Evolutionary conservation across 805 yeast species (phyloP), one percentile per base, ranked within the genome.

Genomic region (Lipomyces kockii): DNA sequence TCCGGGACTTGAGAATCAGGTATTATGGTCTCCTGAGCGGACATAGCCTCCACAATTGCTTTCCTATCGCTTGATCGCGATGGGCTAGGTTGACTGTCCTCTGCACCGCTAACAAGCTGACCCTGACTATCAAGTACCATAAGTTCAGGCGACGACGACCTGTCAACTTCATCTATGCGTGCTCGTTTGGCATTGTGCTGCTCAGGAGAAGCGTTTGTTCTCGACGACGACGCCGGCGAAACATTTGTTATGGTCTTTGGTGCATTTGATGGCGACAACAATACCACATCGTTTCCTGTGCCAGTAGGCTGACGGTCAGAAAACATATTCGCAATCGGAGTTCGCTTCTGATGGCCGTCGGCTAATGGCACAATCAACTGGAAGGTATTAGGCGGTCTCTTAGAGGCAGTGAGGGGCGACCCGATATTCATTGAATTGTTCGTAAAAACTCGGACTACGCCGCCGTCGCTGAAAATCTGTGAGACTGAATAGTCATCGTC

Each of bases 401-500:
- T 2, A 1, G 60, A 49, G n/a, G 63, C 25, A 20, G 22, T 17
- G n/a, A 12, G 52, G 17, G 59, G 29, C 53, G 53, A 32, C 8
- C 58, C 32, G 51, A 1, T 37, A 17, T 39, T 46, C 49, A 20
- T 12, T 29, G 43, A 52, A n/a, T 7, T 27, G 53, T 43, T 43
- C 22, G 49, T n/a, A 43, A 43, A 43, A n/a, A 64, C 62, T 37
- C 46, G 52, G 25, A 64, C 64, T n/a, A 59, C 14, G 12, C 61
- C 57, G 22, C 61, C 43, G 53, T 68, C 65, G 32, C 29, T 25
- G 39, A 68, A 65, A 29, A 68, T 34, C 17, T 65, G 62, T n/a
- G 59, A 39, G 22, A 60, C 66, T 20, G n/a, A 59, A 39, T 68
- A 68, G n/a, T 66, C 60, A n/a, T 68, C 69, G 56, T 68, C 71